Conservation (phyloP, 1,284 basidiomycete species). For the Wolfiporia cocos region DNA sequence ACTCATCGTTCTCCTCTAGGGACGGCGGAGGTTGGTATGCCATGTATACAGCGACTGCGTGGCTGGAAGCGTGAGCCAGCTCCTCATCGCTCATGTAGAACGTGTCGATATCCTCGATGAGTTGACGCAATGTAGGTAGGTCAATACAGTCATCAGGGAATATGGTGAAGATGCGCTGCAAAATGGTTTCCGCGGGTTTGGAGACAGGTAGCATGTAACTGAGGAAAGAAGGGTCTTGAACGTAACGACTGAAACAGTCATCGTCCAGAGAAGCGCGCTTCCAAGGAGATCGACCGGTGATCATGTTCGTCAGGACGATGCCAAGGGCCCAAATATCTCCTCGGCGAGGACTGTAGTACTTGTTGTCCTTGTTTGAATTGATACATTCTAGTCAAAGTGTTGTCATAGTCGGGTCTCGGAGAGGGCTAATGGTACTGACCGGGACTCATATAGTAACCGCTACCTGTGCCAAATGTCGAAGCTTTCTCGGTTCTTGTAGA, state of each 20-base stretch:
- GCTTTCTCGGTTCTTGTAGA: conserved; percentile 44
- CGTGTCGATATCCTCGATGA: conserved; percentile 17
- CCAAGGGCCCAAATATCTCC: conserved; percentile 27
- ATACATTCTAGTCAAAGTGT: conserved; percentile 19
- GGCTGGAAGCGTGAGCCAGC: conserved; percentile 4
- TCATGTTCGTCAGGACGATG: conserved; percentile 55
- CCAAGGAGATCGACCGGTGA: conserved; percentile 89
- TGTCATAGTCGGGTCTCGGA: neutral
- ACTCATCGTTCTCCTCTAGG: too few relatives aligned
- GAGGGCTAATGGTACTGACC: conserved; percentile 25
- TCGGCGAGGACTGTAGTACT: conserved; percentile 15
- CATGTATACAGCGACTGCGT: conserved; percentile 9
- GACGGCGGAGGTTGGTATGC: conserved; percentile 7
- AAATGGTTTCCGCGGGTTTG: conserved; percentile 43
- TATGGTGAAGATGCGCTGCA: conserved; percentile 52
- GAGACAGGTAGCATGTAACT: conserved; percentile 72
- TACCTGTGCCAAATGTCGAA: conserved; percentile 42
- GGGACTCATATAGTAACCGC: conserved; percentile 53
- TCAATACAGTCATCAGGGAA: conserved; percentile 46
- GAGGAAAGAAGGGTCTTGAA: conserved; percentile 55
- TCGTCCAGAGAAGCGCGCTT: conserved; percentile 68
- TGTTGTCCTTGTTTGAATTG: conserved; percentile 8
- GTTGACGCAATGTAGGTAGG: conserved; percentile 50
- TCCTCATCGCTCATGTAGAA: conserved; percentile 24
- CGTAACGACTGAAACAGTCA: conserved; percentile 51